Evolutionary conservation across 805 yeast genomes (phyloP).

Genomic region (Ogataea pini): DNA sequence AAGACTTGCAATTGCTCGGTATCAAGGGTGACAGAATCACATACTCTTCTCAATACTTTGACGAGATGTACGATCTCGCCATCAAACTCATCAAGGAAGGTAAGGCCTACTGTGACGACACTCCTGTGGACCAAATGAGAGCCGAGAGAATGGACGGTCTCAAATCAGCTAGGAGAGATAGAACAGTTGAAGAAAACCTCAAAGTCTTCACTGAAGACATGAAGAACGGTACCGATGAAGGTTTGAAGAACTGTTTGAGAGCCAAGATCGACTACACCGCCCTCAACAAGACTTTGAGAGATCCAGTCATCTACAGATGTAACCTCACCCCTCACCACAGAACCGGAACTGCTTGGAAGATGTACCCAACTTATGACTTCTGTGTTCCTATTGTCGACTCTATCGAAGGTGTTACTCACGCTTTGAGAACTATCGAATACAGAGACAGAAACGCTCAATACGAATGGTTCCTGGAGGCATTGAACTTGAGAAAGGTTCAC

Average conservation of each 20-base stretch:
- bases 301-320: constrained; percentile 97
- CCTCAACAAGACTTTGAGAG: constrained; percentile 92
- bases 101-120: constrained; percentile 96
- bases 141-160: constrained; percentile 98
- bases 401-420: constrained; percentile 96
- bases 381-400: constrained; percentile 97
- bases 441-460: constrained; percentile 98
- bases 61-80: constrained; percentile 85
- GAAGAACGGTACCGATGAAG: constrained; percentile 92
- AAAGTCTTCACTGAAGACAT: constrained; percentile 84
- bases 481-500: constrained; percentile 86
- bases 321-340: constrained; percentile 97
- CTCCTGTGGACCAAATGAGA: constrained; percentile 93
- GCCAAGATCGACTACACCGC: constrained; percentile 94
- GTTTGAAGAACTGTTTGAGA: constrained; percentile 88
- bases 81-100: constrained; percentile 90
- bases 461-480: constrained; percentile 88
- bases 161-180: constrained; percentile 87
- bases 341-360: constrained; percentile 90
- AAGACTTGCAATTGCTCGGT: constrained; percentile 87
- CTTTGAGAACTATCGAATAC: constrained; percentile 96
- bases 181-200: constrained; percentile 90
- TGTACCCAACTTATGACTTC: constrained; percentile 98
- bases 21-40: constrained; percentile 89
- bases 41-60: constrained; percentile 92